Conservation (phyloP, 1,284 basidiomycete species). For the Exobasidium rhododendri region DNA sequence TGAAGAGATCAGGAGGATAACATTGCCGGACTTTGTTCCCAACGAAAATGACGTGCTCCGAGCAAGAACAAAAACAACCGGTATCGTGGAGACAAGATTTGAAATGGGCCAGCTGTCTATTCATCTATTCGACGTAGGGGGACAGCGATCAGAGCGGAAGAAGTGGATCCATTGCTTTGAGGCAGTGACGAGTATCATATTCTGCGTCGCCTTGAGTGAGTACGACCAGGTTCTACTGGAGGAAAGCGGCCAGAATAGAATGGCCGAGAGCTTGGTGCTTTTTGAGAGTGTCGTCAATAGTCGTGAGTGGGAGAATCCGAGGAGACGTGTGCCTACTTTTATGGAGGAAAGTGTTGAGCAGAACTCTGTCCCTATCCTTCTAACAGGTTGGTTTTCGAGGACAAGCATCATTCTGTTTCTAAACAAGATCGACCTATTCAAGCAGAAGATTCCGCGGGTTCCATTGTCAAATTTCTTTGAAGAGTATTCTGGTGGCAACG, state of each 20-base stretch:
- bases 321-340: slow-evolving; percentile 14
- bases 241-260: slow-evolving; percentile 68
- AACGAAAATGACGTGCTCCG: slow-evolving; percentile 84
- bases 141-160: slow-evolving; percentile 49
- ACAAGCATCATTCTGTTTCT: slow-evolving; percentile 77
- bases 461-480: slow-evolving; percentile 87
- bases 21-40: slow-evolving; percentile 73
- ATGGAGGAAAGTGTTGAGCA: background rate
- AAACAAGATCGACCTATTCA: slow-evolving; percentile 96
- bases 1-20: slow-evolving; percentile 76
- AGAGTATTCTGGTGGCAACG: slow-evolving; percentile 83
- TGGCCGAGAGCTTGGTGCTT: slow-evolving; percentile 86
- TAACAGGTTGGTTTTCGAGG: slow-evolving; percentile 87
- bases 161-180: slow-evolving; percentile 55
- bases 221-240: slow-evolving; percentile 46
- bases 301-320: slow-evolving; percentile 20
- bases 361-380: background rate
- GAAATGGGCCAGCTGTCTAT: slow-evolving; percentile 57
- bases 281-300: slow-evolving; percentile 92
- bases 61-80: slow-evolving; percentile 84
- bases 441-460: slow-evolving; percentile 71
- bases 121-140: slow-evolving; percentile 52
- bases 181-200: slow-evolving; percentile 49
- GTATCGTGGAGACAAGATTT: slow-evolving; percentile 79
- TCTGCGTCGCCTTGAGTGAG: slow-evolving; percentile 53